These are phyloP conservation scores for Phytopythium kandeliae DNA, from an alignment of 352 stramenopile genomes.

Conservation along the genomic window DNA sequence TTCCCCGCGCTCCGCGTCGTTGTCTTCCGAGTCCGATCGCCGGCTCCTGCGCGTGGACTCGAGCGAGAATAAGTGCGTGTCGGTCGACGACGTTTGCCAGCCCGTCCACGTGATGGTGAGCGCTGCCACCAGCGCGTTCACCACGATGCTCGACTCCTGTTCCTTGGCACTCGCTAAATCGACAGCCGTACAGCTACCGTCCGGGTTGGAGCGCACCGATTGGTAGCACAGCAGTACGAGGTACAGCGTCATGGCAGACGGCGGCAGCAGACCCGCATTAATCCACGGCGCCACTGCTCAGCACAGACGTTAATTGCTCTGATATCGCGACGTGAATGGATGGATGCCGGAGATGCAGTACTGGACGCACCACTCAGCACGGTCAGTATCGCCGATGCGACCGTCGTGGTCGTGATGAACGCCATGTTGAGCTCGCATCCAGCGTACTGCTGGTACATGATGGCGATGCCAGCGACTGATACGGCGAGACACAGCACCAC, in stretches of 20 bases:
- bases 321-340: no score
- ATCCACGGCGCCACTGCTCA: constrained; percentile 46
- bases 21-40: constrained; percentile 1
- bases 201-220: constrained; percentile 57
- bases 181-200: constrained; percentile 32
- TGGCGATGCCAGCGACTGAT: constrained; percentile 29
- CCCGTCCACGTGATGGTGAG: constrained; percentile 66
- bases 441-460: constrained; percentile 52
- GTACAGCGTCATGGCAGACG: constrained; percentile 47
- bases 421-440: constrained; percentile 45
- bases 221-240: constrained; percentile 71
- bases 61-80: constrained; percentile 38
- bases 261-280: constrained; percentile 54
- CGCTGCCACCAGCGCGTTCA: constrained; percentile 49
- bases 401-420: constrained; percentile 54
- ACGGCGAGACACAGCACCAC: constrained; percentile 29
- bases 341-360: background rate
- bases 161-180: constrained; percentile 22
- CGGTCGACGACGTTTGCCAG: constrained; percentile 61
- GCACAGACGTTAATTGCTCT: constrained; percentile 10
- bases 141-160: constrained; percentile 29
- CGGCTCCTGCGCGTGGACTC: constrained; percentile 3
- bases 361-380: constrained; percentile 41
- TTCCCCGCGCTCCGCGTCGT: constrained; percentile 8
- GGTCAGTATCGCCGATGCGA: constrained; percentile 36